These are phyloP conservation scores for Leavenworthia alabamica DNA, from an alignment of 345 rosid genomes.

Conservation along the genomic window DNA sequence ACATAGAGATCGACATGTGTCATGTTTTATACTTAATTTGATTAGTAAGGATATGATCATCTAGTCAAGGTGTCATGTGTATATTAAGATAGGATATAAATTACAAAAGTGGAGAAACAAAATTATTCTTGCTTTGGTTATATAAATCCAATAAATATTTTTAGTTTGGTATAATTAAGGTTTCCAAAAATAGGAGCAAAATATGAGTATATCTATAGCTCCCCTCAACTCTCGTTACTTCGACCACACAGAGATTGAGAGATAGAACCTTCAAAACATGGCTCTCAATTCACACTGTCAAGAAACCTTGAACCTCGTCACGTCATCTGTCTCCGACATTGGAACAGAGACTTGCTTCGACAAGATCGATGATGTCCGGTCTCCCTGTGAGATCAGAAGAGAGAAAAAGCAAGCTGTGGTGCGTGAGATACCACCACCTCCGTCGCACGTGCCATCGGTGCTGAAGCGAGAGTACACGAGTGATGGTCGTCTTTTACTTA, in stretches of 20 bases:
- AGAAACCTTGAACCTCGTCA: not conserved
- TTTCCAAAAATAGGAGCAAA: not conserved
- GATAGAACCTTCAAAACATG: not conserved
- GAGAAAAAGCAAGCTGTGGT: not conserved
- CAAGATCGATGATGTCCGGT: not conserved
- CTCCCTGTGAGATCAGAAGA: not conserved
- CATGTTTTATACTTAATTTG: not conserved
- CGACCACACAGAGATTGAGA: not conserved
- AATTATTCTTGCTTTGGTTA: not conserved
- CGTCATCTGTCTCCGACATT: no score
- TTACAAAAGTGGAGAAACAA: not conserved
- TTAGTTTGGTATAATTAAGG: not conserved
- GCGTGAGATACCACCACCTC: not conserved
- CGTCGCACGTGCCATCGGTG: not conserved
- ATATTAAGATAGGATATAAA: not conserved
- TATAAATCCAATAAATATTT: not conserved
- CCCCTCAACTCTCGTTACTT: not conserved
- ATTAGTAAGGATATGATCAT: not conserved
- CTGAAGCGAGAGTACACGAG: conserved; percentile 6
- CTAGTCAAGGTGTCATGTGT: not conserved
- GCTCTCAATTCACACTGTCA: not conserved
- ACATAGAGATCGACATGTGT: not conserved
- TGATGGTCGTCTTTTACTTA: not conserved
- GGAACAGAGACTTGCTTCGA: not conserved
- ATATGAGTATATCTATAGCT: not conserved